These are phyloP conservation scores for Xylariaceae sp. DNA, from an alignment of 2,329 filamentous ascomycete genomes.

Conservation along the genomic window DNA sequence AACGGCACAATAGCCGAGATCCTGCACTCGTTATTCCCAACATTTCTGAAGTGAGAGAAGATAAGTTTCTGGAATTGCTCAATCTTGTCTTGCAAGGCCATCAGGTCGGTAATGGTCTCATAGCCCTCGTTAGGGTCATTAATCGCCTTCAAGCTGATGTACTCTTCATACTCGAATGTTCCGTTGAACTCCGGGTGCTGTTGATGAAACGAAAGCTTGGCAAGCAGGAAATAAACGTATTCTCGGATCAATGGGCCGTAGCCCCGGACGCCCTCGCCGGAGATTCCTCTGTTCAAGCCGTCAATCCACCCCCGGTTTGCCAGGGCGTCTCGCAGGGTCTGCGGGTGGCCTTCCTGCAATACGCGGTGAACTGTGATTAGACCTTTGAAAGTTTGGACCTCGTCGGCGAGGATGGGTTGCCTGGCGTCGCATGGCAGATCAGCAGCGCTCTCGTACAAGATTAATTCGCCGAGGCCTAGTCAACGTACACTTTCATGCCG, in stretches of 20 bases:
- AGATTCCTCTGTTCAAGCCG: conserved; percentile 77
- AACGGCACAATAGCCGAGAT: conserved; percentile 91
- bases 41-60: conserved; percentile 90
- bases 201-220: conserved; percentile 93
- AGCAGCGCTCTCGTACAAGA: conserved; percentile 9
- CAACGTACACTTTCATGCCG: conserved; percentile 95
- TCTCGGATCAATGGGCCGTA: conserved; percentile 92
- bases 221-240: conserved; percentile 92
- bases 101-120: conserved; percentile 94
- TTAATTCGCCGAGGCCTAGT: neutral
- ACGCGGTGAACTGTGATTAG: conserved; percentile 97
- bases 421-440: conserved; percentile 41
- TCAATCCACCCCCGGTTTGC: conserved; percentile 87
- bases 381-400: conserved; percentile 98
- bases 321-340: conserved; percentile 83
- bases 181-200: conserved; percentile 98
- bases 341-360: conserved; percentile 90
- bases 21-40: conserved; percentile 91
- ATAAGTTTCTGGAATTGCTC: conserved; percentile 98
- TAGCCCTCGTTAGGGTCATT: conserved; percentile 98
- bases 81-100: conserved; percentile 96
- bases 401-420: conserved; percentile 96
- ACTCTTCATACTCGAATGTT: conserved; percentile 98
- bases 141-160: conserved; percentile 95
- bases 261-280: conserved; percentile 79